Base-by-base conservation (phyloP, 768 basidiomycete species). In the Termitomyces sp. region DNA sequence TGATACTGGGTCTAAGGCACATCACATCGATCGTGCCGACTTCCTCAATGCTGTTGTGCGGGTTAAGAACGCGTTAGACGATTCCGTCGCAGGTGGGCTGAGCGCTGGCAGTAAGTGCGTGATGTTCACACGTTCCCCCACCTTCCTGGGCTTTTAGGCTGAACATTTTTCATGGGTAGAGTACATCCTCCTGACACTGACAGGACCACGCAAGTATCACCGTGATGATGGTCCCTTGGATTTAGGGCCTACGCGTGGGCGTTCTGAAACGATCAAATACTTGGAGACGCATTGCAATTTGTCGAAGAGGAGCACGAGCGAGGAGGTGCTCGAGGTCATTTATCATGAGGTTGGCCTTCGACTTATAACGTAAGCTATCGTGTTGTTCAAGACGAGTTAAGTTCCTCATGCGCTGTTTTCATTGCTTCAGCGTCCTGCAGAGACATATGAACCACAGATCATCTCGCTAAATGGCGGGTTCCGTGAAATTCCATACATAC, bases 11-110 rank as follows among this genome's bases (percentile, higher is more conserved):
- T 32, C 26, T 4, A 56, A 93, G 92, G 85, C 89, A 0, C 84
- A 80, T 1, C 90, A 95, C 65, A 95, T 99, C 35, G 94, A 98
- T 71, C 83, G 84, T 63, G 94, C 88, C 0, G 96, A 98, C 71
- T 98, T 98, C 68, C 68, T 98, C 59, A 98, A 97, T 67, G 81
- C 80, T 0, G 94, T 95, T 4, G 91, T 98, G 36, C 79, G 97
- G 30, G 95, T 98, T 71, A 98, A 98, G 82, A 99, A 98, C n/a
- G 74, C 82, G 85, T 5, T 98, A 99, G 97, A 99, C 67, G 94
- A 98, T 62, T 90, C 86, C 35, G 97, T 99, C 16, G 97, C 97
- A 3, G 85, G 82, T 13, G 96, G 96, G 1, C 71, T 98, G 64
- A 98, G 98, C 67, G 90, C 94, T 2, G 97, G 96, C 4, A 97